Base-by-base conservation (phyloP, 768 basidiomycete species). In the Trametes meyenii region DNA sequence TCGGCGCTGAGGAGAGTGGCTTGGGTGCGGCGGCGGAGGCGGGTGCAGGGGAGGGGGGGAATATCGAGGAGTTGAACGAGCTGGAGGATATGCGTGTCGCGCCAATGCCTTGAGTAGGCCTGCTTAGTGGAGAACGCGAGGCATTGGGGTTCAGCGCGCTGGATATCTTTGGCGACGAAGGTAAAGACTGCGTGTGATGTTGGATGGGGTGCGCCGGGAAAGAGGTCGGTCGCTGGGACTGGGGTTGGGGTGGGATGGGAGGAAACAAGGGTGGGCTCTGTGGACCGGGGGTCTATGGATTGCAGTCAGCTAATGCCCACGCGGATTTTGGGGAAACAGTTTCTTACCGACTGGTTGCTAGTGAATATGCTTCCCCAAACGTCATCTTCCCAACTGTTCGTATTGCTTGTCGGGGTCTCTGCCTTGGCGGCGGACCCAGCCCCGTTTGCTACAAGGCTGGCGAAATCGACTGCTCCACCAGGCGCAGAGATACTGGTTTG, bases 291-390 rank as follows among this genome's bases (percentile, higher is more conserved):
- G 66, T 64, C 50, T 24, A n/a, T 48, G 2, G 36, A 54, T 40
- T 26, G 36, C 45, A 23, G 50, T 55, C 36, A 45, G 13, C 50
- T 14, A 49, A 38, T 2, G 26, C 17, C 24, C 11, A 14, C 23
- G 43, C 19, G 26, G 8, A 29, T 7, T 12, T 23, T 12, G 3
- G 8, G 7, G 4, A 38, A 24, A 12, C 2, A 16, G 24, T 38
- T 35, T 44, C 66, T 42, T 52, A 77, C 76, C 59, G 74, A 69
- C 6, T 79, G 72, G 23, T 53, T 76, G 50, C 78, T 81, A 13
- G 72, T 69, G 55, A 93, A 82, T 50, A 94, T 90, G 60, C 83
- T 89, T 6, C 88, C 90, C 93, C 93, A 94, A 1, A 90, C 84
- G 63, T 93, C 90, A 58, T 93, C 90, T 64, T 90, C 91, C 90